Base-by-base conservation (phyloP, 2,329 filamentous ascomycete species). In the Diplodia intermedia region DNA sequence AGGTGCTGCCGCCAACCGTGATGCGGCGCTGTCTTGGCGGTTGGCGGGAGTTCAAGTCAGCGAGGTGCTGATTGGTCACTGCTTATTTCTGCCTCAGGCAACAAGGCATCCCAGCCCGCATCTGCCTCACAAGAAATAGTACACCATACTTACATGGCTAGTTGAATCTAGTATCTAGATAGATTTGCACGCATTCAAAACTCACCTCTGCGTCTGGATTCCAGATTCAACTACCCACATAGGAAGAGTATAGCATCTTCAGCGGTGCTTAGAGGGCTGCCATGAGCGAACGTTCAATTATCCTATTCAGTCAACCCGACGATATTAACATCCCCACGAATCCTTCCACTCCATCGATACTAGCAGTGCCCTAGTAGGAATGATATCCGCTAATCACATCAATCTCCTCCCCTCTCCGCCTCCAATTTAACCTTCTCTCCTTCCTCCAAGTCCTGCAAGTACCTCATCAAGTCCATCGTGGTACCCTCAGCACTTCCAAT, bases 391-490 rank as follows among this genome's bases (percentile, higher is more conserved):
- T 40, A 3, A 38, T 4, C 49, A 23, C 50, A 6, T 43, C 29
- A 47, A 15, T 31, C 47, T 26, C 23, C 33, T 20, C 31, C 61
- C 15, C 70, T 71, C 66, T 78, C 53, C 7, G 77, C 73, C 20
- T 69, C 40, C 57, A 62, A 33, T 49, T 33, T 73, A 54, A 75
- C 74, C 50, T 72, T 71, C 69, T 81, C 80, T n/a, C 71, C 71
- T 33, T 72, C 71, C 68, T 81, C 78, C 67, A 76, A 74, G 67
- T 77, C 73, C 66, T 78, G 73, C 67, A 79, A 77, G 60, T 76
- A 72, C n/a, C 74, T 72, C 11, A 80, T 70, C 69, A 82, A 70
- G 70, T 81, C 79, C 73, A 79, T 77, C 8, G 79, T 20, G 29
- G 60, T 52, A 29, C 38, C 31, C 31, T 38, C 40, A 11, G 36